A percentile compares a stretch with the other conserved stretches of the same genome.
phyloP scores from a whole-genome alignment of 2,329 filamentous ascomycete genomes.

The Aspergillus fumigatus region DNA sequence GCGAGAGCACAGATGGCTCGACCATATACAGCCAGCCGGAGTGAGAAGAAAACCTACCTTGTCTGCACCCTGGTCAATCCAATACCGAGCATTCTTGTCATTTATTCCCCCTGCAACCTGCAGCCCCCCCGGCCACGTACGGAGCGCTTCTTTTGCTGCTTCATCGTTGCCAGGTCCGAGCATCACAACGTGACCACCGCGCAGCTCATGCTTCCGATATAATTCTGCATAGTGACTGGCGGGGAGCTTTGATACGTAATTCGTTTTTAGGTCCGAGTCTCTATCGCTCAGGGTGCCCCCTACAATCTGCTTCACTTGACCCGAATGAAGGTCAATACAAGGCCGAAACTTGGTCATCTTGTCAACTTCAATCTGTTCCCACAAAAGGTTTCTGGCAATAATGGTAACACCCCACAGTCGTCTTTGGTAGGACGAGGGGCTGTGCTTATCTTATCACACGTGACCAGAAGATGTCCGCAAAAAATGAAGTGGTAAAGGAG shows the following conservation, averaged over 20 bases:
- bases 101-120: slow-evolving; percentile 95
- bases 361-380: slow-evolving; percentile 5
- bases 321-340: slow-evolving; percentile 96
- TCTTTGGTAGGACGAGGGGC: slow-evolving; percentile 14
- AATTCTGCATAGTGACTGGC: slow-evolving; percentile 75
- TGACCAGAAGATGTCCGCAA: slow-evolving; percentile 17
- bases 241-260: slow-evolving; percentile 82
- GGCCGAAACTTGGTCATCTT: slow-evolving; percentile 90
- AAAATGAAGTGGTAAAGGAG: slow-evolving; percentile 14
- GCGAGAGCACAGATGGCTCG: background rate
- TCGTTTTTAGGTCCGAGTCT: slow-evolving; percentile 70
- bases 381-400: slow-evolving; percentile 3
- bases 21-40: slow-evolving; percentile 4
- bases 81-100: slow-evolving; percentile 74
- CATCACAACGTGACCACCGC: slow-evolving; percentile 93
- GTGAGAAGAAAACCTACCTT: slow-evolving; percentile 58
- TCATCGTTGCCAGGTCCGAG: slow-evolving; percentile 81
- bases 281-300: slow-evolving; percentile 79
- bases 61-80: slow-evolving; percentile 83
- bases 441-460: slow-evolving; percentile 37
- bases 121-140: slow-evolving; percentile 71
- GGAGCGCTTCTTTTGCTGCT: slow-evolving; percentile 71
- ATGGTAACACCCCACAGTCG: slow-evolving; percentile 14
- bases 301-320: slow-evolving; percentile 97
- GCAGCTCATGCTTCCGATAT: slow-evolving; percentile 69